These are phyloP conservation scores for Cladorrhinum samala DNA, from an alignment of 495 filamentous ascomycete species.

Conservation along the genomic window DNA sequence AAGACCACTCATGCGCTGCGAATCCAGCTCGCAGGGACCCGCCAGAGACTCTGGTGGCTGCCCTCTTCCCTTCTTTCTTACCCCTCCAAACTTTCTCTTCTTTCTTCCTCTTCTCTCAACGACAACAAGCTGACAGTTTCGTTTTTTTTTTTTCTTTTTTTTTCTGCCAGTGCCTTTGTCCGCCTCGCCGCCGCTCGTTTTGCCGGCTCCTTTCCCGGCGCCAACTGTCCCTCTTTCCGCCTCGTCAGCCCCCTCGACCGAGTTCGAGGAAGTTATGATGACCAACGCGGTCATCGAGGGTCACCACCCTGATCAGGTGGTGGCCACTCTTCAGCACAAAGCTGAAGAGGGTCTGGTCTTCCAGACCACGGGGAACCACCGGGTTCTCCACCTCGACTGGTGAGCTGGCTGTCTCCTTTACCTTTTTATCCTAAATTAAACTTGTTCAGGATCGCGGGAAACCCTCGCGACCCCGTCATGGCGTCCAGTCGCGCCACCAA, in stretches of 20 bases:
- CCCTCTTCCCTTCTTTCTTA: background rate
- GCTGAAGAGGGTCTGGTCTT: constrained; percentile 12
- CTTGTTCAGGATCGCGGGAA: constrained; percentile 7
- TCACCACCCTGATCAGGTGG: constrained; percentile 7
- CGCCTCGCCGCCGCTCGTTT: background rate
- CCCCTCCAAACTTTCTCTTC: background rate
- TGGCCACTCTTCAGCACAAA: constrained; percentile 11
- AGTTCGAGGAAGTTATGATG: constrained; percentile 7
- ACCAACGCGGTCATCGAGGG: constrained; percentile 12
- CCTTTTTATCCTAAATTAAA: no score
- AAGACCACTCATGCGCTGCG: constrained; percentile 6
- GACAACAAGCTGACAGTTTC: background rate
- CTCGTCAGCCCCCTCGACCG: background rate
- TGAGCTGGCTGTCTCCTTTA: background rate
- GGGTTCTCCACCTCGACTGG: constrained; percentile 20
- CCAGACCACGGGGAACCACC: constrained; percentile 11
- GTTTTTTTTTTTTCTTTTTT: background rate
- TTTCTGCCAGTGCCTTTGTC: background rate
- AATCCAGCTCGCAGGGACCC: background rate
- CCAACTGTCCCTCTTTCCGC: constrained; percentile 3
- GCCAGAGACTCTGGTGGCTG: constrained; percentile 7
- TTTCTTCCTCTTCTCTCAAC: background rate
- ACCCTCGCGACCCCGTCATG: constrained; percentile 13
- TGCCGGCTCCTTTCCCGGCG: background rate
- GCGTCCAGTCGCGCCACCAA: no score